These are phyloP conservation scores for Larix kaempferi DNA, from an alignment of 75 land plant genomes.

Conservation along the genomic window DNA sequence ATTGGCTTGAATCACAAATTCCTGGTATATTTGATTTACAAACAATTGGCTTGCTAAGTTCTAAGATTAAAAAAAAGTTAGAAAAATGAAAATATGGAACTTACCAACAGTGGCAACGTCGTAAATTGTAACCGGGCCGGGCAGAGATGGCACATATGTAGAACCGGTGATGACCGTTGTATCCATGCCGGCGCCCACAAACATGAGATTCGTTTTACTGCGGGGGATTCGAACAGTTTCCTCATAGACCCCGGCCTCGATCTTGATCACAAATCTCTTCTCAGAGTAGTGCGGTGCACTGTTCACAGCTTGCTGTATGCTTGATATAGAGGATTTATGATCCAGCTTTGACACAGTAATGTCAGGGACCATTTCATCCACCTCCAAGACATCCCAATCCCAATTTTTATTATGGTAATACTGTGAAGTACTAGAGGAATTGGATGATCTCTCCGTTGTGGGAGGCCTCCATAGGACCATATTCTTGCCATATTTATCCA, in stretches of 20 bases:
- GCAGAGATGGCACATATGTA: conserved; percentile 23
- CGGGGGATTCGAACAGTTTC: conserved; percentile 61
- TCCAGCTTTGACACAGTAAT: conserved; percentile 15
- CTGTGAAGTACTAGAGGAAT: too few relatives aligned
- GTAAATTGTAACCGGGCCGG: conserved; percentile 48
- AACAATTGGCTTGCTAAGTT: too few relatives aligned
- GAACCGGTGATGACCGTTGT: conserved; percentile 64
- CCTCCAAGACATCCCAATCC: neutral
- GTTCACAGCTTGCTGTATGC: conserved; percentile 68
- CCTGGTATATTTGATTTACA: too few relatives aligned
- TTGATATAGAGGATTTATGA: neutral
- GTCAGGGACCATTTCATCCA: conserved; percentile 10
- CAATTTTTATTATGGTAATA: neutral
- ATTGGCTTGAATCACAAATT: too few relatives aligned
- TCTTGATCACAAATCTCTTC: conserved; percentile 42
- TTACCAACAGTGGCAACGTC: conserved; percentile 60
- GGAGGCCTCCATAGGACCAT: conserved; percentile 43
- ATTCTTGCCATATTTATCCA: conserved; percentile 29
- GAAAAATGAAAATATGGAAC: neutral
- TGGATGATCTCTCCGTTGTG: conserved; percentile 25
- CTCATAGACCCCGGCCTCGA: conserved; percentile 62
- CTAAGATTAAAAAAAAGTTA: too few relatives aligned
- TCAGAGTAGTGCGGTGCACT: conserved; percentile 40
- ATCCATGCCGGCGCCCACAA: conserved; percentile 68
- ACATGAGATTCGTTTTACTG: conserved; percentile 50